Conservation (phyloP, 2,329 filamentous ascomycete species). For the Neonectria hederae region DNA sequence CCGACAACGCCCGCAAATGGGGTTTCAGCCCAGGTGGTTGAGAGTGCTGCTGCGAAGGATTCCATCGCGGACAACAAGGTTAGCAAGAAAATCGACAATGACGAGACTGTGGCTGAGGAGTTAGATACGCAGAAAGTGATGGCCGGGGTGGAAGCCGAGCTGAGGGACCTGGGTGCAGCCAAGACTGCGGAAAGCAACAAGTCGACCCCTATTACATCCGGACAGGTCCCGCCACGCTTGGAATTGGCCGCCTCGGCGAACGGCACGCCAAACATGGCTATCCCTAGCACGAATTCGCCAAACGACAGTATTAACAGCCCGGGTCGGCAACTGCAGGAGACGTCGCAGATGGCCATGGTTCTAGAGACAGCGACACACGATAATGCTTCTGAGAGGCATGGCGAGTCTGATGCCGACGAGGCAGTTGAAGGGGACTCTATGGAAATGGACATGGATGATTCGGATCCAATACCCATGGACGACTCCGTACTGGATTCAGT, state of each 20-base stretch:
- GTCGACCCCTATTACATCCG: slow-evolving; percentile 44
- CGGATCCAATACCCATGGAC: slow-evolving; percentile 1
- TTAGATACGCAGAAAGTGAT: slow-evolving; percentile 46
- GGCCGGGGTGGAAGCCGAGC: slow-evolving; percentile 36
- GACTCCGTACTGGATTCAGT: slow-evolving; percentile 27
- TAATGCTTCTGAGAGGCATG: background rate
- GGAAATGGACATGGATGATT: slow-evolving; percentile 23
- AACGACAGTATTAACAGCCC: slow-evolving; percentile 33
- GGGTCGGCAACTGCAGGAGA: slow-evolving; percentile 33
- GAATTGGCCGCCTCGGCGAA: slow-evolving; percentile 29
- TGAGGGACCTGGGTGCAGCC: slow-evolving; percentile 29
- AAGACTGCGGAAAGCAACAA: slow-evolving; percentile 30
- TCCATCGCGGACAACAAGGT: slow-evolving; percentile 37
- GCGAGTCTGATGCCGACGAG: background rate
- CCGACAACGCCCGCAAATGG: slow-evolving; percentile 32
- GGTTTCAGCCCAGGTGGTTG: slow-evolving; percentile 37
- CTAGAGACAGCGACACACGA: background rate
- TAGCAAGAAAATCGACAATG: slow-evolving; percentile 35
- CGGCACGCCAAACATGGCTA: slow-evolving; percentile 35
- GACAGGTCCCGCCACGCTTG: slow-evolving; percentile 38
- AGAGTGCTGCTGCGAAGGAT: slow-evolving; percentile 23
- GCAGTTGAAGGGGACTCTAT: slow-evolving; percentile 8
- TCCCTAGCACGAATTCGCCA: slow-evolving; percentile 33
- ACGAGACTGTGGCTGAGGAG: slow-evolving; percentile 38
- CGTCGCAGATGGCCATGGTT: slow-evolving; percentile 17